Evolutionary conservation across 1,139 yeast species (phyloP), one percentile per base, ranked within the genome.

Genomic region (Zygosaccharomyces sapae): DNA sequence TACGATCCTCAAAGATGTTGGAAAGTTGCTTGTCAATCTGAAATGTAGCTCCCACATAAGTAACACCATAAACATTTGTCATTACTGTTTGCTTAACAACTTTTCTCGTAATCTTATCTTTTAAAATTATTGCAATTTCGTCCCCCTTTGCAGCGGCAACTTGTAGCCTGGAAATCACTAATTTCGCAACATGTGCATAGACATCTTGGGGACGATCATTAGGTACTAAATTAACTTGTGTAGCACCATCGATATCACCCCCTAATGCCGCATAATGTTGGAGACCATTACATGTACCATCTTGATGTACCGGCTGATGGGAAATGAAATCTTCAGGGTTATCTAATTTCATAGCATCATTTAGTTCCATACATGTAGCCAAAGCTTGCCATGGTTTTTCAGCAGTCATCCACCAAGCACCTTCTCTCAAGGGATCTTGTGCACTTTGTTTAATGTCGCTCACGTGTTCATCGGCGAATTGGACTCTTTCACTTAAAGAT

Each of bases 251-350:
- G 24, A 80, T 60, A 69, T 92, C 97, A 68, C 97, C 97, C 59
- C 97, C 97, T 37, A 92, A 74, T 0, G 98, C 98, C 12, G 98
- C 97, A 69, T 92, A 92, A 70, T 92, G 98, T 67, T 92, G 98
- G 50, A 92, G 74, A 5, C 98, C 98, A 64, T 92, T 92, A 70
- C 98, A 92, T 0, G 97, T 87, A 57, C 98, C 98, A 69, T 92
- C 98, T 69, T 89, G 97, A 66, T 92, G 97, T 13, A 92, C 88
- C 0, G 97, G 96, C 52, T 88, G 79, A 60, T 86, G 88, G 1
- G 95, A 85, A 22, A 83, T 70, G 61, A 69, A 89, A 54, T 81
- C 76, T 4, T 82, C 76, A 1, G 97, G 97, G 56, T 88, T 87
- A 5, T 75, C 79, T 50, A 82, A 70, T 51, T 81, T 74, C 57